Base-by-base conservation (phyloP, 306 rosid species). In the Sphenostylis stenocarpa region DNA sequence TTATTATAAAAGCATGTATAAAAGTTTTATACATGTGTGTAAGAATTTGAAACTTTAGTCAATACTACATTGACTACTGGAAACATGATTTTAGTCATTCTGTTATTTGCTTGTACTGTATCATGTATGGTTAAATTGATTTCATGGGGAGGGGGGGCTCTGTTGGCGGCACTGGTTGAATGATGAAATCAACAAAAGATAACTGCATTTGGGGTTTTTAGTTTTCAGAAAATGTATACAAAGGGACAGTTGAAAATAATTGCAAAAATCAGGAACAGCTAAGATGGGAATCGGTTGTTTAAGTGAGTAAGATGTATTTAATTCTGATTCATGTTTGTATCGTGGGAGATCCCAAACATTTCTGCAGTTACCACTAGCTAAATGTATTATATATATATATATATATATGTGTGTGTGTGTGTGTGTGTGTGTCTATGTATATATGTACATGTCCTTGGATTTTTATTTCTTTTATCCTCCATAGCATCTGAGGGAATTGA, bases 181-280 rank as follows among this genome's bases (percentile, higher is more conserved):
- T 70, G 72, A 61, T 69, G 84, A 62, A n/a, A 79, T 62, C 69
- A 75, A 7, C 15, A 15, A 67, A 51, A 72, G 17, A 31, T 7
- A 61, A 70, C 70, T 70, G 29, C 70, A 24, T 47, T 28, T 57
- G 20, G 28, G 47, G 45, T 31, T 74, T 41, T n/a, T 13, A 29
- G 70, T 60, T 60, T 61, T 44, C 14, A 3, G 23, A 63, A 74
- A 64, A 52, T 64, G 13, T 45, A 36, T 64, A 15, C 39, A 38
- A 55, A 33, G 69, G 23, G 53, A 55, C 64, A 56, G 14, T 66
- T 80, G 31, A 15, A 62, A 62, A 7, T 33, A 3, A 8, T 31
- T 5, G 67, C 13, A 16, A 29, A 28, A 31, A 28, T 60, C 5
- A 0, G 53, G 17, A 28, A 74, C 12, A 17, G 34, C 5, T 41